A percentile compares a stretch with the other conserved stretches of the same genome.
phyloP scores from a whole-genome alignment of 1,139 yeast species.

The Yamadazyma friedrichii region DNA sequence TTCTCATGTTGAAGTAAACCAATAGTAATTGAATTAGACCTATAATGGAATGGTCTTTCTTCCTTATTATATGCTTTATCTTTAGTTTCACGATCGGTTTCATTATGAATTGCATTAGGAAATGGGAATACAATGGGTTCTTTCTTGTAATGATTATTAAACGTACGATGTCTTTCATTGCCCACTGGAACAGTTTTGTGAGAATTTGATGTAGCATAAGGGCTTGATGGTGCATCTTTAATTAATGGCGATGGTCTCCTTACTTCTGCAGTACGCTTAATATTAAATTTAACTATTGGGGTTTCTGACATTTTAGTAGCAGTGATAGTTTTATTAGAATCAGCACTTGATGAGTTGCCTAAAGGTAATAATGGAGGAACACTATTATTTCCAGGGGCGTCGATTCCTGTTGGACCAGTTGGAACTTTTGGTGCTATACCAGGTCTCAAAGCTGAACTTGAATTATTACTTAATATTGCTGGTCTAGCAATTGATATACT shows the following conservation, averaged over 20 bases:
- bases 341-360: background rate
- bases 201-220: constrained; percentile 14
- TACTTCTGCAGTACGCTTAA: background rate
- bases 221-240: constrained; percentile 14
- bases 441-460: constrained; percentile 9
- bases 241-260: constrained; percentile 17
- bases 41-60: constrained; percentile 27
- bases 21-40: constrained; percentile 44
- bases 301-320: background rate
- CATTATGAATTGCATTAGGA: constrained; percentile 42
- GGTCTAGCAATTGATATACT: constrained; percentile 19
- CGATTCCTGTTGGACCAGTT: background rate
- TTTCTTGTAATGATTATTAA: constrained; percentile 48
- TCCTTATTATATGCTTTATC: constrained; percentile 21
- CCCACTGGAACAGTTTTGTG: constrained; percentile 6
- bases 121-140: constrained; percentile 39
- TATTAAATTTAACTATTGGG: background rate
- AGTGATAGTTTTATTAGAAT: background rate
- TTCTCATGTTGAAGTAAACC: constrained; percentile 35
- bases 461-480: constrained; percentile 7
- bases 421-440: constrained; percentile 3
- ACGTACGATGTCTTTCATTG: constrained; percentile 20
- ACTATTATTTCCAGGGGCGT: background rate
- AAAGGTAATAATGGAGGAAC: background rate
- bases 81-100: constrained; percentile 31